Conservation (phyloP, 1,139 yeast genomes). For the Saccharomyces hybrid region DNA sequence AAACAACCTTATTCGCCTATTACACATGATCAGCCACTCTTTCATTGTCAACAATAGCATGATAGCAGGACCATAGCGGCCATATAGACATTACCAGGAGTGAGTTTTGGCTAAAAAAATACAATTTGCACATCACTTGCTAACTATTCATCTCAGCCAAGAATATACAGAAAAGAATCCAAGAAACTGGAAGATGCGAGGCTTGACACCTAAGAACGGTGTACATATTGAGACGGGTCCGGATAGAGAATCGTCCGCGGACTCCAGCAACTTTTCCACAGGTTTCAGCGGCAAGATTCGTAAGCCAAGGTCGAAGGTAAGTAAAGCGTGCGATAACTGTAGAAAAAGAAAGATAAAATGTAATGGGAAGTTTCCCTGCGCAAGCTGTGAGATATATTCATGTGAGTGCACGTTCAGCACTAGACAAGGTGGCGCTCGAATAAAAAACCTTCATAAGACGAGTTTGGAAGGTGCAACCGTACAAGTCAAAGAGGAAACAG, state of each 20-base stretch:
- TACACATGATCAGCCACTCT: background rate
- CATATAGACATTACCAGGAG: background rate
- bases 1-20: background rate
- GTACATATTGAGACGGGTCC: background rate
- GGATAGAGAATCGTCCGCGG: background rate
- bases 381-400: conserved; percentile 26
- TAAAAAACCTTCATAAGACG: background rate
- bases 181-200: background rate
- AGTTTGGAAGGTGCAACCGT: background rate
- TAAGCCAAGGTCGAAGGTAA: conserved; percentile 17
- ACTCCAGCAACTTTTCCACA: background rate
- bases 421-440: background rate
- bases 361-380: conserved; percentile 40
- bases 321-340: conserved; percentile 57
- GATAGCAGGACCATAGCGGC: background rate
- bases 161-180: no score
- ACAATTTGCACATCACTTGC: background rate
- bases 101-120: background rate
- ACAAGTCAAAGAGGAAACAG: background rate
- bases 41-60: background rate
- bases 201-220: background rate
- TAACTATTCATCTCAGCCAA: background rate
- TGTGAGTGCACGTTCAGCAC: conserved; percentile 23
- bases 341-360: conserved; percentile 55
- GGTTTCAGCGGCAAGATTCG: conserved; percentile 5